These are phyloP conservation scores for Alternaria arbusti DNA, from an alignment of 2,329 filamentous ascomycete genomes.

Conservation along the genomic window DNA sequence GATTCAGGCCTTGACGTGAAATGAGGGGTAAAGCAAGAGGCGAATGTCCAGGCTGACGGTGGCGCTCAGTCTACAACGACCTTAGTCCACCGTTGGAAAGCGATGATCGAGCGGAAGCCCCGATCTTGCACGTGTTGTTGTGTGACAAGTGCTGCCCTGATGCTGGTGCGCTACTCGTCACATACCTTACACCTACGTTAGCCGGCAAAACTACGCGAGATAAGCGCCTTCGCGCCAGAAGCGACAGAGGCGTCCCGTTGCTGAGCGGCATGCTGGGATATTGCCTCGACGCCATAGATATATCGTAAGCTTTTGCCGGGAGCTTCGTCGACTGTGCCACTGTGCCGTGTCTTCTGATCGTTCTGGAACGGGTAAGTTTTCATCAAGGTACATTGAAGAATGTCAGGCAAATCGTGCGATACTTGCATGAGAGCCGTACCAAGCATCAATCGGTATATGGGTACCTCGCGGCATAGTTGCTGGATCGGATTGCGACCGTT, in stretches of 20 bases:
- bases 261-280: neutral
- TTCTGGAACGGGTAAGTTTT: neutral
- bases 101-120: neutral
- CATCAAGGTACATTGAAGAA: neutral
- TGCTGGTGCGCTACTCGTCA: neutral
- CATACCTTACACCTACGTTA: neutral
- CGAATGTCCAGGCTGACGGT: neutral
- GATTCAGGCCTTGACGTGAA: neutral
- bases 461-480: conserved; percentile 3
- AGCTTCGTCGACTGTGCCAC: neutral
- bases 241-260: neutral
- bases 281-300: neutral
- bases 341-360: neutral
- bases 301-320: neutral
- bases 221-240: neutral
- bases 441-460: neutral
- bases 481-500: conserved; percentile 21
- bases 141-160: conserved; percentile 4
- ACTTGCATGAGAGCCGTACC: conserved; percentile 5
- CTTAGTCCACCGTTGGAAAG: neutral
- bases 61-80: neutral
- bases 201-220: neutral
- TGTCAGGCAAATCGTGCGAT: conserved; percentile 6
- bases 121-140: conserved; percentile 1
- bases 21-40: neutral